Base-by-base conservation (phyloP, 75 land plant genomes). In the Cryptomeria japonica region DNA sequence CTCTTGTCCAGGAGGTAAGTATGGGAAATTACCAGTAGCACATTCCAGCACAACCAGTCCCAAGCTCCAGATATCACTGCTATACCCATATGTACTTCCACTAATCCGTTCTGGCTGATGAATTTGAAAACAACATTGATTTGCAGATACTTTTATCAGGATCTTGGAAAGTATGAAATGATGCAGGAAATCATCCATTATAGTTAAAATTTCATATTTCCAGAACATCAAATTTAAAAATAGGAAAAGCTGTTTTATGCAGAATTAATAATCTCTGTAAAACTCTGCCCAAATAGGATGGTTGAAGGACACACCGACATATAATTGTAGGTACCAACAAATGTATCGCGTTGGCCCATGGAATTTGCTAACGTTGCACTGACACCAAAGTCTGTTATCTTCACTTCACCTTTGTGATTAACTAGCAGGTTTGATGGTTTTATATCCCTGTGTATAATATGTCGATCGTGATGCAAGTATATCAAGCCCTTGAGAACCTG, bases 341-440 rank as follows among this genome's bases (percentile, higher is more conserved):
- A 93, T 1, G 96, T 93, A 89, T 95, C 91, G 1, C 93, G 88
- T 83, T 90, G 94, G 84, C 93, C 95, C 89, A 89, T 91, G 5
- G 96, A 88, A 88, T 87, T 93, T n/a, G 94, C 91, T 73, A 95
- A 88, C 1, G 92, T 90, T 68, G 96, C 96, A 90, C 96, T 95
- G 1, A 95, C 96, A 87, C 96, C 96, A 92, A 95, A 95, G 86
- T 95, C 96, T 44, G 96, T 93, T 31, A 95, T 95, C 86, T 95
- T 95, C n/a, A 95, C 96, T 84, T 95, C 93, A 5, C 96, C 96
- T 89, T 89, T 92, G 84, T 92, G 93, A 80, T 95, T 95, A 19
- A 95, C 87, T 15, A 95, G 88, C 75, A 95, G 76, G 82, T 94
- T 95, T 37, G 96, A 94, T 58, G 96, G 96, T 89, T 95, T 95